Evolutionary conservation across 768 basidiomycete species (phyloP).

Genomic region (Leccinum imitatum): DNA sequence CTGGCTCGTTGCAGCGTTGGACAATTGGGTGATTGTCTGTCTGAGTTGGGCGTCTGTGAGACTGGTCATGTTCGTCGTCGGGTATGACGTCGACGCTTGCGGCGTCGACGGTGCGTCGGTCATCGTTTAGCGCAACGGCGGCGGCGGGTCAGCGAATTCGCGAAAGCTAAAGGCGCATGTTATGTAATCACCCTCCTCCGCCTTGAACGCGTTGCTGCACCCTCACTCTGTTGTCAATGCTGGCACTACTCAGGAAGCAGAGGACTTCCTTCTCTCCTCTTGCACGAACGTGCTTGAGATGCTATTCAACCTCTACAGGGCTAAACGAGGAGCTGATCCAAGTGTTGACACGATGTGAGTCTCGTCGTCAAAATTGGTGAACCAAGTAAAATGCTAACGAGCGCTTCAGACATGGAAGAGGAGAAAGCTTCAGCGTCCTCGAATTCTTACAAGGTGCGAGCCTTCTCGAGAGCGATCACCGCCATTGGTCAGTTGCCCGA

Average conservation of each 20-base stretch:
- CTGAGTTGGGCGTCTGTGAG: conserved; percentile 65
- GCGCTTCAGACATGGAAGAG: conserved; percentile 38
- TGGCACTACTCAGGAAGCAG: conserved; percentile 18
- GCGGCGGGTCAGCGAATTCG: background rate
- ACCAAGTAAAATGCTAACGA: background rate
- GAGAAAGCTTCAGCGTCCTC: conserved; percentile 37
- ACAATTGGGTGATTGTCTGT: conserved; percentile 58
- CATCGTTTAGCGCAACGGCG: conserved; percentile 20
- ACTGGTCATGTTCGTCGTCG: conserved; percentile 36
- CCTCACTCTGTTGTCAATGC: conserved; percentile 15
- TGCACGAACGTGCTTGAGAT: conserved; percentile 12
- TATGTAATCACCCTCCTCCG: conserved; percentile 21
- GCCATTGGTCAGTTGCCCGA: conserved; percentile 39
- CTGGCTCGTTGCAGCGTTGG: conserved; percentile 38
- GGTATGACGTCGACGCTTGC: conserved; percentile 30
- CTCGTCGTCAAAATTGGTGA: background rate
- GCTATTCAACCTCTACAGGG: conserved; percentile 20
- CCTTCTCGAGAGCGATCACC: conserved; percentile 49
- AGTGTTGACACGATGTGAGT: conserved; percentile 44
- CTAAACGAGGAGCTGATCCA: conserved; percentile 41
- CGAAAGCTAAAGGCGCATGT: conserved; percentile 20
- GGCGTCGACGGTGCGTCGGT: conserved; percentile 23
- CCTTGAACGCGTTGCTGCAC: background rate
- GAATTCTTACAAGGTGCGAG: conserved; percentile 52
- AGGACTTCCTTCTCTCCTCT: background rate